Percentiles rank a stretch among this genome's conserved stretches.
Evolutionary conservation across 23 red algal genomes (phyloP).

Genomic region (Gracilaria vermiculophylla): DNA sequence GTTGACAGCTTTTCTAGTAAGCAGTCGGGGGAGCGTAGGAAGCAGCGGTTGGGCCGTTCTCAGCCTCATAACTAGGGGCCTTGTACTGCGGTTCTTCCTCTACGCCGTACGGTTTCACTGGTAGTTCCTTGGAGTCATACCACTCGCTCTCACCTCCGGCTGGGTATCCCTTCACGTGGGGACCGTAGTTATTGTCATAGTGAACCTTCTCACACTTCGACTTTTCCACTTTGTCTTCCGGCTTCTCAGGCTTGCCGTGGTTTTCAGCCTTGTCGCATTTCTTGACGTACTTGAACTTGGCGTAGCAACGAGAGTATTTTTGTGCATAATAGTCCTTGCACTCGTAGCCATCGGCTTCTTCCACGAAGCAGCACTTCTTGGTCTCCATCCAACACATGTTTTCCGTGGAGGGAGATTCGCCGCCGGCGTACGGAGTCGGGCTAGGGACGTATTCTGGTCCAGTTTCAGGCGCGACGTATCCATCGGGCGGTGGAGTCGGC

Average conservation of each 20-base stretch:
- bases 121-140: constrained; percentile 28
- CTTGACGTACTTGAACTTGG: constrained; percentile 24
- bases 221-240: not conserved
- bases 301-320: constrained; percentile 35
- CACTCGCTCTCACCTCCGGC: constrained; percentile 21
- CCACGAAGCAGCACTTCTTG: constrained; percentile 40
- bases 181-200: constrained; percentile 46
- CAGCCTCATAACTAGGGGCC: not conserved
- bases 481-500: not conserved
- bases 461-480: not conserved
- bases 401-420: not conserved
- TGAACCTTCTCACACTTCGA: not conserved
- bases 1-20: not conserved
- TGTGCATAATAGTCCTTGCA: constrained; percentile 39
- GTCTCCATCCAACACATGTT: constrained; percentile 56
- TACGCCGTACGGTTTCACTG: constrained; percentile 39
- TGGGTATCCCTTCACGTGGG: constrained; percentile 42
- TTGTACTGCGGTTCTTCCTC: constrained; percentile 3
- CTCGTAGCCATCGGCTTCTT: constrained; percentile 50
- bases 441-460: not conserved
- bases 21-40: not conserved
- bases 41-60: not conserved
- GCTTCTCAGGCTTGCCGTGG: constrained; percentile 47
- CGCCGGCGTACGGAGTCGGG: not conserved
- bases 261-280: constrained; percentile 50